phyloP scores from a whole-genome alignment of 1,139 yeast species.

The Magnusiomyces tetraspermus region DNA sequence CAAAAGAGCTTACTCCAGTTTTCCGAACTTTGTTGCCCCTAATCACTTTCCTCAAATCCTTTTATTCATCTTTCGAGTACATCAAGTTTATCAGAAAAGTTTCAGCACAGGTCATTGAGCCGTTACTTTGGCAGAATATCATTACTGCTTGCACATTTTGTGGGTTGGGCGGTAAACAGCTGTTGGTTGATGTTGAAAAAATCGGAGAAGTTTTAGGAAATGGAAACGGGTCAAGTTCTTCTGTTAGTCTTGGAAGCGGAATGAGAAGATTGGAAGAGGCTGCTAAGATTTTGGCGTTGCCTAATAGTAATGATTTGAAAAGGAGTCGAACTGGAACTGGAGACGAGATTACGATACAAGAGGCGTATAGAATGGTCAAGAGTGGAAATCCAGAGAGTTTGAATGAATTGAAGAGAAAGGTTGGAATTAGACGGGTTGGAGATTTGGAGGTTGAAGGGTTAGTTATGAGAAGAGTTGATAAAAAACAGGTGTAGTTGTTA shows the following conservation, averaged over 20 bases:
- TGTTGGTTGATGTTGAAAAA: slow-evolving; percentile 41
- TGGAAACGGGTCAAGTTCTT: too few species aligned
- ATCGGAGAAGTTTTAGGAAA: too few species aligned
- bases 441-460: slow-evolving; percentile 28
- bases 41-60: slow-evolving; percentile 32
- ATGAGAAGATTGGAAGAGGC: slow-evolving; percentile 3
- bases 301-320: too few species aligned
- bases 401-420: too few species aligned
- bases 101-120: slow-evolving; percentile 35
- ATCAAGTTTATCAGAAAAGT: slow-evolving; percentile 29
- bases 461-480: slow-evolving; percentile 8
- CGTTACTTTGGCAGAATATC: slow-evolving; percentile 47
- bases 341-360: too few species aligned
- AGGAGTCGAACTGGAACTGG: too few species aligned
- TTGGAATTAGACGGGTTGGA: slow-evolving; percentile 22
- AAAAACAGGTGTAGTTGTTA: too few species aligned
- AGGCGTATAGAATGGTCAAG: too few species aligned
- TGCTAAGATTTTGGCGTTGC: slow-evolving; percentile 7
- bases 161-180: slow-evolving; percentile 45
- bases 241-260: too few species aligned
- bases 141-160: slow-evolving; percentile 58
- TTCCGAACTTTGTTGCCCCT: slow-evolving; percentile 34
- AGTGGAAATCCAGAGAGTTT: too few species aligned
- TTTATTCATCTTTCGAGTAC: slow-evolving; percentile 28
- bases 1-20: slow-evolving; percentile 35